Evolutionary conservation across 768 basidiomycete species (phyloP).

Genomic region (Boletus sp.): DNA sequence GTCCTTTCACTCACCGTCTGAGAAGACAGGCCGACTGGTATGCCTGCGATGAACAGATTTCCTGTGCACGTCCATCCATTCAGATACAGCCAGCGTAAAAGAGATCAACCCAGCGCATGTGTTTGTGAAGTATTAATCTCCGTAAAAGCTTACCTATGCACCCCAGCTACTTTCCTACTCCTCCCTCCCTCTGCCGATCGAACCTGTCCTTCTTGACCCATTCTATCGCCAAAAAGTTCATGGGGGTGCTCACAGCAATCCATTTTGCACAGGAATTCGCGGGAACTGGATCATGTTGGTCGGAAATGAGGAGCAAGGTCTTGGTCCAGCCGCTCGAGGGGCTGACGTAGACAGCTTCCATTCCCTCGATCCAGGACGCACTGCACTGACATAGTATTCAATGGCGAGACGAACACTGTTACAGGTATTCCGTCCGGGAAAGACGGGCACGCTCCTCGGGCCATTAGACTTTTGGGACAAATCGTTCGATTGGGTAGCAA

Average conservation of each 20-base stretch:
- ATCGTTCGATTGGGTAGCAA: conserved; percentile 5
- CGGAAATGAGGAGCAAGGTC: not conserved
- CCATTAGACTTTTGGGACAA: not conserved
- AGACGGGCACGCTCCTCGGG: not conserved
- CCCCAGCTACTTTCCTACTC: not conserved
- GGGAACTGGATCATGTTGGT: not conserved
- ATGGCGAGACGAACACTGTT: conserved; percentile 1
- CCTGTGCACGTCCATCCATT: not conserved
- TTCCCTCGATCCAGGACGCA: conserved; percentile 9
- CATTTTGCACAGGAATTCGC: conserved; percentile 12
- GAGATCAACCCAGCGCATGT: not conserved
- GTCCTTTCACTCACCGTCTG: not conserved
- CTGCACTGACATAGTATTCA: conserved; percentile 6
- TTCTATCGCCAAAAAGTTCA: not conserved
- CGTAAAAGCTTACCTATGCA: not conserved
- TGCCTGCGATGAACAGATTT: not conserved
- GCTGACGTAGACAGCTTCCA: conserved; percentile 15
- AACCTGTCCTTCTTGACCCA: not conserved
- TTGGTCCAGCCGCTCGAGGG: not conserved
- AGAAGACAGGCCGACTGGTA: not conserved
- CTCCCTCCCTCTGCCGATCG: not conserved
- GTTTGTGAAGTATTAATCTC: conserved; percentile 7
- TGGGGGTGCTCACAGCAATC: conserved; percentile 3
- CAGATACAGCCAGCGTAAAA: not conserved
- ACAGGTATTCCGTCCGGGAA: not conserved